Conservation (phyloP, 2,329 filamentous ascomycete genomes). For the Colletotrichum tamarilloi region DNA sequence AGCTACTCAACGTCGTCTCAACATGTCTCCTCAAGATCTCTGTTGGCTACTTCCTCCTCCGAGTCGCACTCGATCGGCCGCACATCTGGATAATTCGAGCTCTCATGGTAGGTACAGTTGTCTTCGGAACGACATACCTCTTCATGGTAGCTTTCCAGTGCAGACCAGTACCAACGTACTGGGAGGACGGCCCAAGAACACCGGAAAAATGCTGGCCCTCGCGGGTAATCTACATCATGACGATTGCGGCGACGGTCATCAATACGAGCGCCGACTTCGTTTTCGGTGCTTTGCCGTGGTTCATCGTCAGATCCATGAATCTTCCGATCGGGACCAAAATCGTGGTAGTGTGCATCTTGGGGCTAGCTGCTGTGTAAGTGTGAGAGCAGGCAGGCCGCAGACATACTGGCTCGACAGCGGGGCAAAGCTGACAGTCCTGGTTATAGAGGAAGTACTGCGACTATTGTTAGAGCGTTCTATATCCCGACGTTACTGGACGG, state of each 20-base stretch:
- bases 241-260: constrained; percentile 51
- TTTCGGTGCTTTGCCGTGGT: constrained; percentile 51
- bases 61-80: constrained; percentile 47
- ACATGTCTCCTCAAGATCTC: constrained; percentile 50
- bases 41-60: constrained; percentile 54
- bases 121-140: constrained; percentile 51
- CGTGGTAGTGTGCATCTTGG: constrained; percentile 45
- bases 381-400: neutral
- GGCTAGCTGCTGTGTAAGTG: constrained; percentile 45
- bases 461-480: constrained; percentile 56
- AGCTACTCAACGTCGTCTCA: constrained; percentile 51
- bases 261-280: constrained; percentile 52
- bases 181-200: constrained; percentile 43
- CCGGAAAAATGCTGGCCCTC: constrained; percentile 45
- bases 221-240: constrained; percentile 41
- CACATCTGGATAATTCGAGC: constrained; percentile 50
- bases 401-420: neutral
- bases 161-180: constrained; percentile 50
- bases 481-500: constrained; percentile 48
- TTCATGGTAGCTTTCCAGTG: constrained; percentile 55
- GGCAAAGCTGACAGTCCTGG: neutral
- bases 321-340: constrained; percentile 52
- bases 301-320: constrained; percentile 52
- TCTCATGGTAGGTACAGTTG: constrained; percentile 47
- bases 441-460: constrained; percentile 44